Percentiles rank a stretch among this genome's conserved stretches.
phyloP scores from a whole-genome alignment of 352 stramenopile species.

The Hyaloperonospora brassicae region DNA sequence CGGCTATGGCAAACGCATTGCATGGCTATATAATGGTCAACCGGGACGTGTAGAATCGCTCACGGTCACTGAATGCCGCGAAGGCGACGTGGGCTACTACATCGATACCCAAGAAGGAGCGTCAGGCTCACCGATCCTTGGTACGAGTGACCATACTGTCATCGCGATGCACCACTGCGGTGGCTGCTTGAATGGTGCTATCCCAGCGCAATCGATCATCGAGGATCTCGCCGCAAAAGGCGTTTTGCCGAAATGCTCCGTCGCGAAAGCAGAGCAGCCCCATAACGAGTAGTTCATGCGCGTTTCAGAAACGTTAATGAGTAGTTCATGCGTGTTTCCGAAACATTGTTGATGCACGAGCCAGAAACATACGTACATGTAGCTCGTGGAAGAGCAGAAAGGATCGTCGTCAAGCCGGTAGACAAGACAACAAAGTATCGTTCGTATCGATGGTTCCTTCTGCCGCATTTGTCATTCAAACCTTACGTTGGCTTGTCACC shows the following conservation, averaged over 20 bases:
- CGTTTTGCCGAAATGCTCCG: constrained; percentile 33
- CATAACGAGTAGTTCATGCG: no score
- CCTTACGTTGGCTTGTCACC: no score
- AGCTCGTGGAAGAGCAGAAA: no score
- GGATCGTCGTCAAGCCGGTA: no score
- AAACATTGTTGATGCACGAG: no score
- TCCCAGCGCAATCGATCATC: constrained; percentile 47
- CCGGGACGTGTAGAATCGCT: constrained; percentile 31
- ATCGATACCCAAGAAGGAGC: constrained; percentile 67
- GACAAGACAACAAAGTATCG: no score
- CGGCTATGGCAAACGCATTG: constrained; percentile 54
- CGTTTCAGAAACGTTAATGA: no score
- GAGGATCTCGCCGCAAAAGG: constrained; percentile 25
- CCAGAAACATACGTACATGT: no score
- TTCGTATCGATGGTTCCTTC: no score
- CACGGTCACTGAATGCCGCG: constrained; percentile 33
- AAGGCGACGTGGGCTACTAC: constrained; percentile 58
- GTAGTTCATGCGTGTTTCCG: no score
- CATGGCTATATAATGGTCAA: constrained; percentile 33
- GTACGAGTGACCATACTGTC: constrained; percentile 42
- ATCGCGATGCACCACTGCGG: constrained; percentile 76
- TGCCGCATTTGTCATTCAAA: no score
- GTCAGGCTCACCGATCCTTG: constrained; percentile 60
- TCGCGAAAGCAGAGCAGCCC: constrained; percentile 8
- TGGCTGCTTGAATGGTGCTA: constrained; percentile 59